Evolutionary conservation across 2,329 filamentous ascomycete genomes (phyloP).

Genomic region (Fusarium luffae): DNA sequence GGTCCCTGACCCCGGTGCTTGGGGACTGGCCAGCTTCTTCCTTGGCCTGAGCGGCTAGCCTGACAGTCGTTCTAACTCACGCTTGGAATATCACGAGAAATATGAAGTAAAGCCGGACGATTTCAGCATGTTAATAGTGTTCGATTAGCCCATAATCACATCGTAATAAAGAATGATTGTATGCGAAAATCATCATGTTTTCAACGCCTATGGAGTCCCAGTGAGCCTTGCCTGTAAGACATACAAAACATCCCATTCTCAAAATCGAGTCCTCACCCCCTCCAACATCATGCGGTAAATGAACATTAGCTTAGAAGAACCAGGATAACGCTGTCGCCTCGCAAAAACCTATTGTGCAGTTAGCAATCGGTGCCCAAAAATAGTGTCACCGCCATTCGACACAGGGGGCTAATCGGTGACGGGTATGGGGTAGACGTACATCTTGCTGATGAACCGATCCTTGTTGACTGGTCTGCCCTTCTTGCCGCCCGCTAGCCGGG

Average conservation of each 20-base stretch:
- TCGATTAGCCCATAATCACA: conserved; percentile 7
- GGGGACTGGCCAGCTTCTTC: conserved; percentile 82
- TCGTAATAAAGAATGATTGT: conserved; percentile 16
- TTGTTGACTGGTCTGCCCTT: conserved; percentile 94
- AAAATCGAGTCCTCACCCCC: conserved; percentile 38
- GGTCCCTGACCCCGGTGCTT: conserved; percentile 74
- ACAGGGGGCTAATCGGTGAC: neutral
- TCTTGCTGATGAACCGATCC: conserved; percentile 97
- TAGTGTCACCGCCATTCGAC: conserved; percentile 23
- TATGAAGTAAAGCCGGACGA: neutral
- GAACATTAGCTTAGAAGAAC: conserved; percentile 77
- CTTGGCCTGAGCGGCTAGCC: conserved; percentile 68
- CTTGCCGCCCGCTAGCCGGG: conserved; percentile 83
- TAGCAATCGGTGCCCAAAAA: conserved; percentile 20
- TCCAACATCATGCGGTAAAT: conserved; percentile 28
- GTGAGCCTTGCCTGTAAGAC: conserved; percentile 48
- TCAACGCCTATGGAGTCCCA: conserved; percentile 54
- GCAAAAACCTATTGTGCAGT: conserved; percentile 73
- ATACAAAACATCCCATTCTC: conserved; percentile 45
- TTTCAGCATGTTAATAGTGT: neutral
- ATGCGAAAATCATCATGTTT: conserved; percentile 46
- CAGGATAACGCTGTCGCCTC: conserved; percentile 88
- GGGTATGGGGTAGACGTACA: conserved; percentile 66
- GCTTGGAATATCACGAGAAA: neutral
- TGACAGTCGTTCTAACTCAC: conserved; percentile 32